Conservation (phyloP, 129 eudicot genomes). For the Calendula officinalis region DNA sequence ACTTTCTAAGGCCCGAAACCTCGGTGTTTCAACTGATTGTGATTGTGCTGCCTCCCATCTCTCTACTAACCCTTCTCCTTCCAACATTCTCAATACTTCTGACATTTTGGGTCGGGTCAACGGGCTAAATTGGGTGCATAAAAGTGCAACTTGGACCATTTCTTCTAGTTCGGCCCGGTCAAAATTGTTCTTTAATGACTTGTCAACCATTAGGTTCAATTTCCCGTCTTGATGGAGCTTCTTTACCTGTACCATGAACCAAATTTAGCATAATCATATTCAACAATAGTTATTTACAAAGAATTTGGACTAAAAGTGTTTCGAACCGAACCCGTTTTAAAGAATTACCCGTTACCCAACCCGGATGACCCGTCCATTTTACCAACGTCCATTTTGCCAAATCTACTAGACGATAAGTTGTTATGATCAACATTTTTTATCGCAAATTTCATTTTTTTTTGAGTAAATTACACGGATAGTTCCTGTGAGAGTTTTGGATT, state of each 20-base stretch:
- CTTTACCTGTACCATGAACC: constrained; percentile 51
- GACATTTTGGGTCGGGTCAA: constrained; percentile 87
- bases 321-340: neutral
- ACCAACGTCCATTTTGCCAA: neutral
- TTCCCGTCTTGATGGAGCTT: constrained; percentile 75
- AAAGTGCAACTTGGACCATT: constrained; percentile 83
- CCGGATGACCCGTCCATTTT: neutral
- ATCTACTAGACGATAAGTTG: too few species aligned
- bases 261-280: neutral
- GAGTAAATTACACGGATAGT: too few species aligned
- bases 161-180: constrained; percentile 71
- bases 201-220: constrained; percentile 76
- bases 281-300: too few species aligned
- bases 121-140: constrained; percentile 85
- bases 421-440: too few species aligned
- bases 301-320: too few species aligned
- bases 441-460: too few species aligned
- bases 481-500: too few species aligned
- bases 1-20: constrained; percentile 38
- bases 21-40: constrained; percentile 57
- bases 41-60: constrained; percentile 82
- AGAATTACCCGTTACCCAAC: neutral
- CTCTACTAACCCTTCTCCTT: constrained; percentile 90
- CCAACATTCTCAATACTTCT: constrained; percentile 80
- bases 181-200: constrained; percentile 52